A percentile compares a stretch with the other conserved stretches of the same genome.
phyloP scores from a whole-genome alignment of 768 basidiomycete genomes.

The Lactifluus hygrophoroides region DNA sequence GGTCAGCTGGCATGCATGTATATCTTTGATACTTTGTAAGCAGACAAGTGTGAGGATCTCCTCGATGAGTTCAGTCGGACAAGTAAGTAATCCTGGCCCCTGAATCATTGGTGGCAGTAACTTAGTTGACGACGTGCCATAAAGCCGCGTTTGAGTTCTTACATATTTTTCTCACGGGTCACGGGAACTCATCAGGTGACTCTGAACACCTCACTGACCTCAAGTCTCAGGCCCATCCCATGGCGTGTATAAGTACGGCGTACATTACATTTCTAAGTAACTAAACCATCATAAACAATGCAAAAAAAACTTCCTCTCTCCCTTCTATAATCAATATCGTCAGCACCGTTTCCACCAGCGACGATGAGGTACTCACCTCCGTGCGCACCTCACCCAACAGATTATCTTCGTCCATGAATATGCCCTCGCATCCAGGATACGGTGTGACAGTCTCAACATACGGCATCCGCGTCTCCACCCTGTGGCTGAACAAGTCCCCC shows the following conservation, averaged over 20 bases:
- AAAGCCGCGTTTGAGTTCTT: too few relatives aligned
- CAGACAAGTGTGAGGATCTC: neutral
- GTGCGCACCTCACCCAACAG: slow-evolving; percentile 3
- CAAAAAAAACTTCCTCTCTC: slow-evolving; percentile 5
- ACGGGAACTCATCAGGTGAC: neutral
- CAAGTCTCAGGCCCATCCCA: too few relatives aligned
- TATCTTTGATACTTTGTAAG: neutral
- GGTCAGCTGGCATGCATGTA: neutral
- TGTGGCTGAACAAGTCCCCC: neutral
- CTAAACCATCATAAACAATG: neutral
- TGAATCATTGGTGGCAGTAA: too few relatives aligned
- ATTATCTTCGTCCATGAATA: slow-evolving; percentile 9
- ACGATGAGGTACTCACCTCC: neutral
- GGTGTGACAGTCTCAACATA: slow-evolving; percentile 7
- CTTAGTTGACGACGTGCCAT: too few relatives aligned
- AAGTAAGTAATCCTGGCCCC: neutral
- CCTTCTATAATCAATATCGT: neutral
- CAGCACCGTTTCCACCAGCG: neutral
- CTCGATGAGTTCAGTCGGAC: neutral
- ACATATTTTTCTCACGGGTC: too few relatives aligned
- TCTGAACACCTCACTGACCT: too few relatives aligned
- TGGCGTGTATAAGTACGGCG: too few relatives aligned
- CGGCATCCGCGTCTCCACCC: neutral
- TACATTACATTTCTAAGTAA: neutral
- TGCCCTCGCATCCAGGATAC: neutral